A percentile compares a stretch with the other conserved stretches of the same genome.
These are phyloP conservation scores for Trichoderma sp. DNA, from an alignment of 2,329 filamentous ascomycete genomes.

Conservation along the genomic window DNA sequence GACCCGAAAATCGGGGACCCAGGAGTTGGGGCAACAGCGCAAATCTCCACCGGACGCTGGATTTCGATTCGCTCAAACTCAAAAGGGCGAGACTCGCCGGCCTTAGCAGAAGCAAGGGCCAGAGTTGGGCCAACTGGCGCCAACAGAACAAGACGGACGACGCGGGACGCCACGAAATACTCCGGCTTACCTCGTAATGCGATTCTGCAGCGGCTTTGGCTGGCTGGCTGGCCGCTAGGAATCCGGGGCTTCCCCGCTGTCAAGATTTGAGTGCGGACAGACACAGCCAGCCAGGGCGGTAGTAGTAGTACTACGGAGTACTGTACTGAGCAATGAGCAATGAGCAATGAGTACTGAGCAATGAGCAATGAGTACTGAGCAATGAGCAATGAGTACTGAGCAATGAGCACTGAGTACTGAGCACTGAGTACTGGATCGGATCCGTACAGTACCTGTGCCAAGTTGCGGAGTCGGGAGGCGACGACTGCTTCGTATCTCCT, in stretches of 20 bases:
- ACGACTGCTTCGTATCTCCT: neutral
- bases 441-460: neutral
- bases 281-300: neutral
- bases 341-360: too few species aligned
- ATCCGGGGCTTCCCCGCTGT: neutral
- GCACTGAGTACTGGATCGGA: too few species aligned
- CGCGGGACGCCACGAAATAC: neutral
- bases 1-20: constrained; percentile 11
- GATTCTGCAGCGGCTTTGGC: neutral
- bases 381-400: too few species aligned
- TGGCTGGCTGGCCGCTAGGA: neutral
- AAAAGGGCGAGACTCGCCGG: neutral
- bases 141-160: neutral
- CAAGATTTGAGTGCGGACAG: neutral
- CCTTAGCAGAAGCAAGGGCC: neutral
- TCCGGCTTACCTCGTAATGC: neutral
- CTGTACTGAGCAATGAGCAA: neutral
- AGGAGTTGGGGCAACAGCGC: neutral
- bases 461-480: neutral
- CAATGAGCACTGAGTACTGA: too few species aligned
- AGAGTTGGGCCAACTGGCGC: neutral
- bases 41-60: neutral
- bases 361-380: too few species aligned
- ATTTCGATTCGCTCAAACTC: neutral
- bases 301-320: neutral